Evolutionary conservation across 129 eudicot genomes (phyloP), one percentile per base, ranked within the genome.

Genomic region (Ambrosia artemisiifolia): DNA sequence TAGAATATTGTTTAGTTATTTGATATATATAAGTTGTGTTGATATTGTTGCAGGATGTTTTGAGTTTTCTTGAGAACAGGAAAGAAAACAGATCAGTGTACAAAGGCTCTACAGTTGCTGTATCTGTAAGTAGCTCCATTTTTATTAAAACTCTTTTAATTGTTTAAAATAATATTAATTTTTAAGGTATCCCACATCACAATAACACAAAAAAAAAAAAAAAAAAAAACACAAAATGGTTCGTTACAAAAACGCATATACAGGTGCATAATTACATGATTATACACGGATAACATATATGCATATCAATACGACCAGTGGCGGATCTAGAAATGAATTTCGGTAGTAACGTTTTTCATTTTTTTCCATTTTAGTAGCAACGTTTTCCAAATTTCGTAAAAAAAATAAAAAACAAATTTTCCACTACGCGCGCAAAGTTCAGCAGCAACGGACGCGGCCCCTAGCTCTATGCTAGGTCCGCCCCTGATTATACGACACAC

Each of bases 51-150:
- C 90, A 90, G 96, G 96, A 90, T 79, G 90, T 90, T 44, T 75
- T 87, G 70, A 87, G 87, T 65, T 90, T 90, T 88, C 74, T 90
- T 55, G 96, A 90, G 79, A 81, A 87, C 78, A 82, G 91, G 69
- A 90, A 90, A 82, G 96, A 87, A 75, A 90, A 90, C 57, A 78
- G 81, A 70, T 80, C 94, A 20, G 85, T 91, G 89, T 87, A 87
- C 78, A 90, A 90, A 65, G 94, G 96, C 67, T 87, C 88, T 0
- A 72, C 80, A 62, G 80, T 85, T 71, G 94, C 96, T 32, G 91
- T 90, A 32, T 87, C 94, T 76, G 96, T 90, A 81, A 87, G 92
- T 86, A 66, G 47, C 13, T 38, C 28, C 28, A 34, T 34, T 7
- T 17, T 61, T 40, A 7, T 51, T 20, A 20, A 13, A 55, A 24